Percentiles rank a stretch among this genome's conserved stretches.
Conservation (phyloP, 306 rosid species). For the Rosa multiflora region DNA sequence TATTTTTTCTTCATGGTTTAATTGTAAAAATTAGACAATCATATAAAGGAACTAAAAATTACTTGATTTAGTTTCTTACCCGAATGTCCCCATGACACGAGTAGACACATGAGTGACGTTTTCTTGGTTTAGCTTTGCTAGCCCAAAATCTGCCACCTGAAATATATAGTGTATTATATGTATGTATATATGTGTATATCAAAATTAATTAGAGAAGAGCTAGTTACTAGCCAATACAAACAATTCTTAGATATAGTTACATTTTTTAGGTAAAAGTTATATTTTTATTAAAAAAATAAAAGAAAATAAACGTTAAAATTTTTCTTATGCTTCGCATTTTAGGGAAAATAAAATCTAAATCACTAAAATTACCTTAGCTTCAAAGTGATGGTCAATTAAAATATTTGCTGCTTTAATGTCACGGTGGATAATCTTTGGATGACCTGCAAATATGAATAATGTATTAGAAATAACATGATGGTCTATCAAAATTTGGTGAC, state of each 20-base stretch:
- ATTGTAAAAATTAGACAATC: not conserved
- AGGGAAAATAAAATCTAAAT: too few relatives aligned
- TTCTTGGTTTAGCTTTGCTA: slow-evolving; percentile 80
- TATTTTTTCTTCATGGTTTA: not conserved
- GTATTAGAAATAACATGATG: not conserved
- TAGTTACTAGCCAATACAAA: not conserved
- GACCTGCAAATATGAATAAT: slow-evolving; percentile 48
- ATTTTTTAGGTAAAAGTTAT: too few relatives aligned
- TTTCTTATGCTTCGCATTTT: not conserved
- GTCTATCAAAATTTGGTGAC: not conserved
- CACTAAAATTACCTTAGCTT: slow-evolving; percentile 58
- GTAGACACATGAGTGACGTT: slow-evolving; percentile 76
- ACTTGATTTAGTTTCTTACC: slow-evolving; percentile 37
- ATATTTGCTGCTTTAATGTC: slow-evolving; percentile 86
- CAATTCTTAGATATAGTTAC: not conserved
- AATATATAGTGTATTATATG: not conserved
- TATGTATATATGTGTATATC: too few relatives aligned
- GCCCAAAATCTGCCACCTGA: slow-evolving; percentile 92
- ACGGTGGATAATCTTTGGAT: slow-evolving; percentile 90
- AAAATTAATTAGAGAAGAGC: not conserved
- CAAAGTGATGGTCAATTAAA: slow-evolving; percentile 69
- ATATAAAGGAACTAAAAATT: not conserved
- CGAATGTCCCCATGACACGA: slow-evolving; percentile 94
- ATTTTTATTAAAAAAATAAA: too few relatives aligned
- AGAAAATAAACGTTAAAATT: not conserved